Base-by-base conservation (phyloP, 805 yeast species). In the Cyberlindnera mississippiensis region DNA sequence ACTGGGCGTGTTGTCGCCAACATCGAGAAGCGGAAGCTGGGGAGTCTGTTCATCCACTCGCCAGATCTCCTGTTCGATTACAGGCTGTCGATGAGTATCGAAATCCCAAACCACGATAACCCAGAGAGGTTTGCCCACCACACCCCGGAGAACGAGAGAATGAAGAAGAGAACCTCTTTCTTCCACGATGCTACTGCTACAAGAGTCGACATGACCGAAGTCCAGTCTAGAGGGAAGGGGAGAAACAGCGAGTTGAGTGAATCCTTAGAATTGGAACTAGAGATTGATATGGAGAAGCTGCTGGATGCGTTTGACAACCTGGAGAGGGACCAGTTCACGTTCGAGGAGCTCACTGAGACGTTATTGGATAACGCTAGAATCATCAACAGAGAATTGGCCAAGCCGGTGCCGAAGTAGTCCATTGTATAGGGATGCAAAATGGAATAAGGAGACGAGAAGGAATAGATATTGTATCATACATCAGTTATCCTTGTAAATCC, bases 51-150 rank as follows among this genome's bases (percentile, higher is more conserved):
- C 53, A 69, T 89, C 16, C 80, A 76, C 55, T 74, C 83, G 41
- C 96, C 96, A 4, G 82, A 85, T 49, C 77, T 85, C 26, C 71
- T 80, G 62, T 82, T 80, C 57, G 97, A 89, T 63, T 69, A 82
- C 51, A 73, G 95, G 52, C 66, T 89, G 28, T 80, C 95, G 6
- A 64, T 90, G 49, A 78, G 87, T 29, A 62, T 85, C 22, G 97
- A 89, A 76, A 60, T 81, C 45, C 96, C 96, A 1, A 75, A 76
- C 18, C 72, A 75, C 27, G 79, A 64, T 63, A 77, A 58, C 62
- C 80, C 66, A 52, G 82, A 59, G 75, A 64, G 72, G 68, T 56
- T 76, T 62, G 69, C 69, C 57, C 66, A 73, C 55, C 68, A 73
- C 57, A 66, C 72, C 44, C 82, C 84, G 7, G 67, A 72, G 18